Percentiles rank a stretch among this genome's conserved stretches.
phyloP scores from a whole-genome alignment of 208 protist species.

The Porcisia deanei region DNA sequence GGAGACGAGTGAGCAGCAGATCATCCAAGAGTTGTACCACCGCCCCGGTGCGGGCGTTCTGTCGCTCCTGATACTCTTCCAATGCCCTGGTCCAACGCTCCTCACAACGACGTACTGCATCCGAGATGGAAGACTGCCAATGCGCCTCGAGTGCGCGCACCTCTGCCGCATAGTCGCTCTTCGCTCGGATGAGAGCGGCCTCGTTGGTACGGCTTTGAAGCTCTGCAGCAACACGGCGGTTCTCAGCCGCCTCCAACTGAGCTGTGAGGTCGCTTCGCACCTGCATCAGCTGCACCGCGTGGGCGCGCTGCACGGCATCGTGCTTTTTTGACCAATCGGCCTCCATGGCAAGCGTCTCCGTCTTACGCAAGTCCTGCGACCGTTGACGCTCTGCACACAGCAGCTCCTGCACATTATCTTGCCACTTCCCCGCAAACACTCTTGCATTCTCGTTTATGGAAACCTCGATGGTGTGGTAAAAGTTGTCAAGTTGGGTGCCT shows the following conservation, averaged over 20 bases:
- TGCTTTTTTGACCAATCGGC: conserved; percentile 11
- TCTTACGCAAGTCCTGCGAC: not conserved
- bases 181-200: conserved; percentile 10
- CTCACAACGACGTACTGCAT: conserved; percentile 5
- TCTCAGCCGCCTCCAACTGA: conserved; percentile 4
- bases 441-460: not conserved
- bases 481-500: not conserved
- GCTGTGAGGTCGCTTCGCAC: conserved; percentile 10
- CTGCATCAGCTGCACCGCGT: conserved; percentile 18
- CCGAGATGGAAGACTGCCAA: conserved; percentile 10
- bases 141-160: not conserved
- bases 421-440: not conserved
- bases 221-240: conserved; percentile 13
- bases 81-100: not conserved
- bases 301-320: conserved; percentile 9
- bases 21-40: not conserved
- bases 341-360: conserved; percentile 6
- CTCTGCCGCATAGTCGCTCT: not conserved
- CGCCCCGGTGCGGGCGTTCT: not conserved
- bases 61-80: conserved; percentile 1
- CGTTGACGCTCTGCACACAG: not conserved
- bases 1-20: not conserved
- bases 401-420: not conserved
- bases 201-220: conserved; percentile 3
- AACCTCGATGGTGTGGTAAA: not conserved